Percentiles rank a stretch among this genome's conserved stretches.
phyloP scores from a whole-genome alignment of 2,329 filamentous ascomycete species.

The Hymenotorrendiella dingleyae region DNA sequence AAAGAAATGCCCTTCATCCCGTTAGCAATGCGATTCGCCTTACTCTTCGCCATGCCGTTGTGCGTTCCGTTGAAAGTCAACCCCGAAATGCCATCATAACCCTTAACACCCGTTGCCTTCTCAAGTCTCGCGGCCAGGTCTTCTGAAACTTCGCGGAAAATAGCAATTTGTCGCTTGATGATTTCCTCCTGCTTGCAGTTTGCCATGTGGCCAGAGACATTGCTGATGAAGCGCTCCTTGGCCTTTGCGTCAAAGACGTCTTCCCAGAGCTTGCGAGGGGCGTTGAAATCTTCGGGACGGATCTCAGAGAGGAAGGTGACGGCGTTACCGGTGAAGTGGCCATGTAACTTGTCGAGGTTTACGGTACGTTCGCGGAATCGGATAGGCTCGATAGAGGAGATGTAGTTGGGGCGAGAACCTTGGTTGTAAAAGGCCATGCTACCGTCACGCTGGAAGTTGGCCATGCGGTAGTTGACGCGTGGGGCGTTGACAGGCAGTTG shows the following conservation, averaged over 20 bases:
- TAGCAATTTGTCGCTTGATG: constrained; percentile 58
- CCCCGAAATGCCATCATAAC: constrained; percentile 49
- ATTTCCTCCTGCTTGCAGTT: constrained; percentile 53
- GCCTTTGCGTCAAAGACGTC: constrained; percentile 55
- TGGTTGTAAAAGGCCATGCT: constrained; percentile 39
- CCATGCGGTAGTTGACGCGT: constrained; percentile 30
- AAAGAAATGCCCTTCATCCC: constrained; percentile 35
- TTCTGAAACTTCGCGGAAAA: constrained; percentile 56
- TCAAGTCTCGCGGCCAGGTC: constrained; percentile 53
- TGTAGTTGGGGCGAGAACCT: constrained; percentile 40
- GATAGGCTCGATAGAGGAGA: constrained; percentile 31
- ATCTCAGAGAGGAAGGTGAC: constrained; percentile 39
- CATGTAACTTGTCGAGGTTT: constrained; percentile 35
- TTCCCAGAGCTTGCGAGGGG: constrained; percentile 53
- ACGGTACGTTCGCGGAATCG: constrained; percentile 31
- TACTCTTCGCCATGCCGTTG: constrained; percentile 49
- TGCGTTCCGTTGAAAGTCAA: constrained; percentile 55
- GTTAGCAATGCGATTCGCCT: constrained; percentile 43
- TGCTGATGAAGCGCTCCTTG: constrained; percentile 51
- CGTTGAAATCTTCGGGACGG: constrained; percentile 32
- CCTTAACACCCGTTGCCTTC: constrained; percentile 57
- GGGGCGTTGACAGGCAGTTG: constrained; percentile 42
- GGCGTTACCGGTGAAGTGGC: constrained; percentile 37
- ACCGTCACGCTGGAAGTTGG: constrained; percentile 35
- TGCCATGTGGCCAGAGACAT: constrained; percentile 56